A percentile compares a stretch with the other conserved stretches of the same genome.
Conservation (phyloP, 768 basidiomycete species). For the Auriculariales sp. region DNA sequence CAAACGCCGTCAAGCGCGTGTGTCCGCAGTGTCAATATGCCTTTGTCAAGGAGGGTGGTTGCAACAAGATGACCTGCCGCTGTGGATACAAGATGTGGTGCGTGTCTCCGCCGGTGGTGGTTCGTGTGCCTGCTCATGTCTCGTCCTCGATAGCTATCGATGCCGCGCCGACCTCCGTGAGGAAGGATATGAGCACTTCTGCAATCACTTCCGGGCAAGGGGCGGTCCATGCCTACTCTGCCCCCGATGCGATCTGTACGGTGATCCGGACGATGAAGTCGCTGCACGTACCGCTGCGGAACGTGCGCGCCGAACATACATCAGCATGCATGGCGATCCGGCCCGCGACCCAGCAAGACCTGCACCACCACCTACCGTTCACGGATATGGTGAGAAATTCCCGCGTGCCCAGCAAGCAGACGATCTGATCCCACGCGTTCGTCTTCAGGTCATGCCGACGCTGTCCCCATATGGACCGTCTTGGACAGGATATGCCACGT, state of each 20-base stretch:
- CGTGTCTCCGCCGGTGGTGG: neutral
- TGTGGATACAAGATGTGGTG: conserved; percentile 10
- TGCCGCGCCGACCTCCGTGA: conserved; percentile 7
- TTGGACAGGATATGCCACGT: too few relatives aligned
- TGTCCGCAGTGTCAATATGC: conserved; percentile 8
- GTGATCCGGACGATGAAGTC: neutral
- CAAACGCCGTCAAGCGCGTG: conserved; percentile 8
- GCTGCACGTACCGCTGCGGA: neutral
- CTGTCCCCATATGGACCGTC: too few relatives aligned
- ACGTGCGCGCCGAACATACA: neutral
- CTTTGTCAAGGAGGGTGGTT: conserved; percentile 10
- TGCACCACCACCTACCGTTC: too few relatives aligned
- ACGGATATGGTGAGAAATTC: too few relatives aligned
- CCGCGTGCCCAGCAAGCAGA: too few relatives aligned
- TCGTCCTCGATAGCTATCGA: conserved; percentile 2
- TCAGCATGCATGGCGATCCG: neutral
- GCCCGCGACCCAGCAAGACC: too few relatives aligned
- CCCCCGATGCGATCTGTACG: neutral
- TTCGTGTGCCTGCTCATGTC: neutral
- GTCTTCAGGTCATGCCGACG: too few relatives aligned
- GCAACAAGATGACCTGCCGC: conserved; percentile 9
- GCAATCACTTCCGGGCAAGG: conserved; percentile 7
- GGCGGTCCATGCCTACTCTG: neutral
- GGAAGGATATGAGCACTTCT: conserved; percentile 7
- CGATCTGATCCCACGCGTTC: too few relatives aligned